Base-by-base conservation (phyloP, 345 rosid genomes). In the Turritis glabra region DNA sequence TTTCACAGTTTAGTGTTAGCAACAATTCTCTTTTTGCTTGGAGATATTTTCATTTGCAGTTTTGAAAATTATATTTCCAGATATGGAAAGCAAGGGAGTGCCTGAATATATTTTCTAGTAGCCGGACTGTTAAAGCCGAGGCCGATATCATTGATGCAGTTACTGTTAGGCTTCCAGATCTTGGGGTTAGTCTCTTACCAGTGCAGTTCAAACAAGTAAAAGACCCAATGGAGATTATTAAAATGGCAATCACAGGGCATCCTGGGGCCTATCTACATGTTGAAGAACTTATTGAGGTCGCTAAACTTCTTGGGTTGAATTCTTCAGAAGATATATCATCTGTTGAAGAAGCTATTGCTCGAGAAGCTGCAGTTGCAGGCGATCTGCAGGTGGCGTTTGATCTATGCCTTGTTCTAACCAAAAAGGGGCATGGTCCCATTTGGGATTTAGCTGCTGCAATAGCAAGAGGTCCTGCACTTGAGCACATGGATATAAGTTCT, bases 401-500 rank as follows among this genome's bases (percentile, higher is more conserved):
- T 85, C 86, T 92, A 37, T 90, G 97, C 82, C 87, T 89, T 79
- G 85, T 73, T 81, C 84, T 95, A 76, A 82, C 90, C 26, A 95
- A 77, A 74, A 92, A 95, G 70, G 99, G 99, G 58, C 96, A 95
- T 71, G 99, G 96, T 82, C 85, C 77, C 18, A 78, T 92, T 81
- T 95, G 99, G 99, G 99, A 95, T 81, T 82, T 95, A 76, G 90
- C 94, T 85, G 94, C 96, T 77, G 98, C 99, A 81, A 90, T 95
- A 69, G 99, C 98, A 46, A 92, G 96, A 76, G 98, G 98, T 74
- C 98, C 96, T 72, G 86, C 89, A 68, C 97, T 92, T 79, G 96
- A 90, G 60, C 70, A 67, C 64, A 92, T 95, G 91, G 99, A 90
- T 67, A 71, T 85, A 72, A 81, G 68, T 75, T 89, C 97, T 66